These are phyloP conservation scores for Talaromyces sp. DNA, from an alignment of 2,329 filamentous ascomycete genomes.

Conservation along the genomic window DNA sequence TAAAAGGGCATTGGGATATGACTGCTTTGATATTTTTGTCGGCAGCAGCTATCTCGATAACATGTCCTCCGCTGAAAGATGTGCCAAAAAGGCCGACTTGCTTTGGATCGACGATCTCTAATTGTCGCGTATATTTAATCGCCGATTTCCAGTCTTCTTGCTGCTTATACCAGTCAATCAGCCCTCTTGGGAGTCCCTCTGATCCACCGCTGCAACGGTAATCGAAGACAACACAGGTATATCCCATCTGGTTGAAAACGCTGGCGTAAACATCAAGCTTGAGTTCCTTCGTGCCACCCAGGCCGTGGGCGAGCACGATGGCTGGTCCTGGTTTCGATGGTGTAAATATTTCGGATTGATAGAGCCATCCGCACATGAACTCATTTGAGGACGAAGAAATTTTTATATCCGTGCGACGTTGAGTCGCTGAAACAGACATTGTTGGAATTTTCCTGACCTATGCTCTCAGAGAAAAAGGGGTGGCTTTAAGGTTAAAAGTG, in stretches of 20 bases:
- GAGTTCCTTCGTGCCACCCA: conserved; percentile 7
- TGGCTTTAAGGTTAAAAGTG: no score
- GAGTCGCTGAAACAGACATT: no score
- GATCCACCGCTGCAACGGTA: conserved; percentile 7
- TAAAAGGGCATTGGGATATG: conserved; percentile 8
- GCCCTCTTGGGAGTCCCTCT: neutral
- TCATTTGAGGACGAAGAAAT: neutral
- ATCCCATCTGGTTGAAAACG: conserved; percentile 3
- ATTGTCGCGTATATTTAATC: conserved; percentile 1
- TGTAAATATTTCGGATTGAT: neutral
- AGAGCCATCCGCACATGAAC: conserved; percentile 3
- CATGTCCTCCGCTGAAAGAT: conserved; percentile 8
- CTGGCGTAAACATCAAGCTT: conserved; percentile 3
- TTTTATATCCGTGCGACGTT: conserved; percentile 2
- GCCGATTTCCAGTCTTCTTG: conserved; percentile 10
- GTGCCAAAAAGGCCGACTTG: conserved; percentile 3
- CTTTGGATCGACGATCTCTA: neutral
- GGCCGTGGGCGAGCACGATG: conserved; percentile 5
- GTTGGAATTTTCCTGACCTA: no score
- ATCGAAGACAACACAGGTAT: conserved; percentile 7
- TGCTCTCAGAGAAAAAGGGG: no score
- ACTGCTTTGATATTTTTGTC: neutral
- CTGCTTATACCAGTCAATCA: conserved; percentile 5
- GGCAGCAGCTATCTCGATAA: conserved; percentile 1
- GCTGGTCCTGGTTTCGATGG: neutral